Evolutionary conservation across 345 rosid genomes (phyloP), one percentile per base, ranked within the genome.

Genomic region (Balakata baccata): DNA sequence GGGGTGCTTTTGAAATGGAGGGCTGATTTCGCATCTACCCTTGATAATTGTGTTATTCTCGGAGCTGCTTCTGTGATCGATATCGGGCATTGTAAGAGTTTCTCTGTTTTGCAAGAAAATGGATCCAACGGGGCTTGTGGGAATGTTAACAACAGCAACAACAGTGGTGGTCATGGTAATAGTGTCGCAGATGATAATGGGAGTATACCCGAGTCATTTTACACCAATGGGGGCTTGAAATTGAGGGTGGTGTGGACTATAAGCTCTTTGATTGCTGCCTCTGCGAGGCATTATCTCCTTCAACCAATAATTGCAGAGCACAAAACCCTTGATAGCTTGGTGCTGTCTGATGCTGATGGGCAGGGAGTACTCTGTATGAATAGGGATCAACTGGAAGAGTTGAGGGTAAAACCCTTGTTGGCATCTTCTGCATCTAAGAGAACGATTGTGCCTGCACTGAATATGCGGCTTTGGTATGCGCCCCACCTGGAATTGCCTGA

Each of bases 381-480:
- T 20, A 87, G 87, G 69, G 94, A 91, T 75, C 97, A 96, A 79
- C 83, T 96, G 11, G 97, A 96, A 77, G 98, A 96, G 87, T 74
- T 96, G 9, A 86, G 98, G 78, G 89, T 89, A 77, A 93, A 91
- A 82, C 99, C 99, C 0, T 85, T 93, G 22, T 88, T 96, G 0
- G 96, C 94, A 82, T 93, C 97, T 22, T 96, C 95, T 0, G 93
- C 97, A 17, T 88, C 98, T 0, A 96, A 90, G 93, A 93, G 99
- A 83, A 96, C 99, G 0, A 81, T 93, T 60, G 98, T 96, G 5
- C 97, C 98, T 6, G 98, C 98, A 0, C 54, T 96, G 75, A 93
- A 89, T 70, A 96, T 96, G 98, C 86, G 96, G 70, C 90, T 96
- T 0, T 96, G 99, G 98, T 96, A 96, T 79, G 97, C 98, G 4